These are phyloP conservation scores for Bimuria novae-zelandiae DNA, from an alignment of 2,329 filamentous ascomycete genomes.

Conservation along the genomic window DNA sequence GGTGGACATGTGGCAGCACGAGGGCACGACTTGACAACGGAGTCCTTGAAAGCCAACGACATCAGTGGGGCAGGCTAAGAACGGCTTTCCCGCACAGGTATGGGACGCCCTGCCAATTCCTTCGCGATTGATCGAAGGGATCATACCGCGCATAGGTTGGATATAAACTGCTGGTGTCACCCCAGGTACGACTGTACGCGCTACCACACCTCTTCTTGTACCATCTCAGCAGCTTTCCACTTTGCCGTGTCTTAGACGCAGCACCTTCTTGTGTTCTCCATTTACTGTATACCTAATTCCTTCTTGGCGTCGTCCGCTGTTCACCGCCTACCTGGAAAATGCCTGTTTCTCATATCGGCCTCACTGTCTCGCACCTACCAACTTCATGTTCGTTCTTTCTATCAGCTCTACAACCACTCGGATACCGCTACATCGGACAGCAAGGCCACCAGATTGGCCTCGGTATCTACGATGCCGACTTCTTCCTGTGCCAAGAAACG, in stretches of 20 bases:
- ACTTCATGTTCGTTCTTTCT: constrained; percentile 84
- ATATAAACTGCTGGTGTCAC: constrained; percentile 42
- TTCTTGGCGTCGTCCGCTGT: constrained; percentile 20
- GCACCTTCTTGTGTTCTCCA: constrained; percentile 8
- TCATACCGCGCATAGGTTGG: constrained; percentile 24
- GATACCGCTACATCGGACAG: constrained; percentile 71
- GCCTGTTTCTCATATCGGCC: constrained; percentile 66
- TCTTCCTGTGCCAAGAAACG: constrained; percentile 67
- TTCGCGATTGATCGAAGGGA: constrained; percentile 31
- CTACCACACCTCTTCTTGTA: constrained; percentile 18
- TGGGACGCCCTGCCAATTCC: constrained; percentile 35
- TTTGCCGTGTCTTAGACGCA: constrained; percentile 19
- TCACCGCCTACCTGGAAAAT: constrained; percentile 47
- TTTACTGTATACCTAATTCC: constrained; percentile 15
- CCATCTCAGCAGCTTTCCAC: constrained; percentile 13
- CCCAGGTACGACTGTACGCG: constrained; percentile 18
- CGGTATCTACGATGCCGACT: constrained; percentile 64
- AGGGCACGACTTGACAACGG: constrained; percentile 39
- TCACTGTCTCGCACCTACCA: constrained; percentile 76
- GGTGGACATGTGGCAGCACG: constrained; percentile 48
- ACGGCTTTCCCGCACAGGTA: constrained; percentile 37
- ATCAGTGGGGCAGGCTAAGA: constrained; percentile 41
- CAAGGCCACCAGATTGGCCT: constrained; percentile 66
- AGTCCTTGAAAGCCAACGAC: constrained; percentile 42
- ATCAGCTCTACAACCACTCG: constrained; percentile 75